Evolutionary conservation across 768 basidiomycete species (phyloP).

Genomic region (Pleurotus salmoneostramineus): DNA sequence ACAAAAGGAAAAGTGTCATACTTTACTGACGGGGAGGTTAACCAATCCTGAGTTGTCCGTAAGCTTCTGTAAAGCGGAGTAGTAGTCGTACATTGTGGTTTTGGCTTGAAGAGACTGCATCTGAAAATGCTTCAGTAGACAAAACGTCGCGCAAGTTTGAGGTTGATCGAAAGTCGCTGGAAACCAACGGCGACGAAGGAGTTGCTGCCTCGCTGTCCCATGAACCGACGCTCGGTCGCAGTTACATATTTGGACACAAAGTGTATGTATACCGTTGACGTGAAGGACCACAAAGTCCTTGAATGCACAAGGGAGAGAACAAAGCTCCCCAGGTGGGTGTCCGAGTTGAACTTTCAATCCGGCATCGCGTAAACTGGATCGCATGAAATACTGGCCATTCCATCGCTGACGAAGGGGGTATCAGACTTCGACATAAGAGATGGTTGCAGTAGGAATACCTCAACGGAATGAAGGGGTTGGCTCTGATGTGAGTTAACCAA

Average conservation of each 20-base stretch:
- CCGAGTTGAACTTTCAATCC: conserved; percentile 19
- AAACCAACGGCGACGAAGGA: conserved; percentile 14
- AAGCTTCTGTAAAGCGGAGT: conserved; percentile 3
- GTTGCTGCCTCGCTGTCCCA: conserved; percentile 3
- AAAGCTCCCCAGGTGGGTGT: conserved; percentile 11
- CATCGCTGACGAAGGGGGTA: conserved; percentile 12
- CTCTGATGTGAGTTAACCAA: background rate
- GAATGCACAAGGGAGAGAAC: background rate
- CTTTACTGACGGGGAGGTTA: conserved; percentile 8
- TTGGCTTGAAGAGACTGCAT: conserved; percentile 9
- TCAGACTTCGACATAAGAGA: background rate
- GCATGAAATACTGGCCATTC: conserved; percentile 11
- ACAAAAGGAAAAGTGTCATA: background rate
- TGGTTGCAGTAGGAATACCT: conserved; percentile 9
- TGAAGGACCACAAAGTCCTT: conserved; percentile 14
- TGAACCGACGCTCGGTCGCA: conserved; percentile 9
- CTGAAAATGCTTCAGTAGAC: conserved; percentile 9
- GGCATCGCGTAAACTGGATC: conserved; percentile 9
- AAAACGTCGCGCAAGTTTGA: conserved; percentile 13
- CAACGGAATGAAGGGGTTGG: conserved; percentile 10
- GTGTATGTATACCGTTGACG: conserved; percentile 13
- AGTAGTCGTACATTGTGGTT: conserved; percentile 14
- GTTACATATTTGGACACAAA: conserved; percentile 16
- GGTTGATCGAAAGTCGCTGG: too few species aligned
- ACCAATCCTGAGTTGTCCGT: conserved; percentile 10